Percentiles rank a stretch among this genome's conserved stretches.
Conservation (phyloP, 1,139 yeast species). For the Yamadazyma friedrichii region DNA sequence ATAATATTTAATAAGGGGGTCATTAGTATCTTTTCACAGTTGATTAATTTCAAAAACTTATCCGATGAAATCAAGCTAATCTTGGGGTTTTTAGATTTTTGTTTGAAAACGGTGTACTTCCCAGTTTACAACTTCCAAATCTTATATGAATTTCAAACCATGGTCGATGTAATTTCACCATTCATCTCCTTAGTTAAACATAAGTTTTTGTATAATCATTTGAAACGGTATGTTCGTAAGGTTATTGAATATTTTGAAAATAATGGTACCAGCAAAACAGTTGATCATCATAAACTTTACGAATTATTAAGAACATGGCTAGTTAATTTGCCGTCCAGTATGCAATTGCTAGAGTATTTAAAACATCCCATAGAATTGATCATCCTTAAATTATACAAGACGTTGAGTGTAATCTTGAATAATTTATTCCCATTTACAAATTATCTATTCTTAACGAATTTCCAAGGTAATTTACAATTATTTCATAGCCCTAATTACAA, state of each 20-base stretch:
- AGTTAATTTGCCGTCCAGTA: slow-evolving; percentile 23
- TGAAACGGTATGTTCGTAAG: slow-evolving; percentile 4
- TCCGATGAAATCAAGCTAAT: slow-evolving; percentile 18
- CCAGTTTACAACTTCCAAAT: slow-evolving; percentile 23
- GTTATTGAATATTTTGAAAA: slow-evolving; percentile 6
- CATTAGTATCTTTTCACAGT: slow-evolving; percentile 21
- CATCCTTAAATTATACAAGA: slow-evolving; percentile 18
- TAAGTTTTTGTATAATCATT: slow-evolving; percentile 9
- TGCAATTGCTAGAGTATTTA: slow-evolving; percentile 15
- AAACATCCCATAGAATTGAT: slow-evolving; percentile 19
- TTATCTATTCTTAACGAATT: slow-evolving; percentile 24
- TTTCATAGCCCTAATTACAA: slow-evolving; percentile 15
- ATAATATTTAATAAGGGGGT: slow-evolving; percentile 27
- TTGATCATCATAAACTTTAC: slow-evolving; percentile 14
- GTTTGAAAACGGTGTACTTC: slow-evolving; percentile 22
- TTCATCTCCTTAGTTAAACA: not conserved
- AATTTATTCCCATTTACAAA: slow-evolving; percentile 25
- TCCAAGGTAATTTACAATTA: slow-evolving; percentile 22
- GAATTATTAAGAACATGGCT: slow-evolving; percentile 26
- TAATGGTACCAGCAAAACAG: slow-evolving; percentile 9
- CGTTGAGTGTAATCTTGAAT: slow-evolving; percentile 21
- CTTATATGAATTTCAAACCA: slow-evolving; percentile 19
- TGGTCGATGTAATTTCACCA: slow-evolving; percentile 12
- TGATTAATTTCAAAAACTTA: slow-evolving; percentile 12
- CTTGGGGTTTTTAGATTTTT: slow-evolving; percentile 21